Percentiles rank a stretch among this genome's conserved stretches.
phyloP scores from a whole-genome alignment of 352 stramenopile species.

The Achlya hypogyna region DNA sequence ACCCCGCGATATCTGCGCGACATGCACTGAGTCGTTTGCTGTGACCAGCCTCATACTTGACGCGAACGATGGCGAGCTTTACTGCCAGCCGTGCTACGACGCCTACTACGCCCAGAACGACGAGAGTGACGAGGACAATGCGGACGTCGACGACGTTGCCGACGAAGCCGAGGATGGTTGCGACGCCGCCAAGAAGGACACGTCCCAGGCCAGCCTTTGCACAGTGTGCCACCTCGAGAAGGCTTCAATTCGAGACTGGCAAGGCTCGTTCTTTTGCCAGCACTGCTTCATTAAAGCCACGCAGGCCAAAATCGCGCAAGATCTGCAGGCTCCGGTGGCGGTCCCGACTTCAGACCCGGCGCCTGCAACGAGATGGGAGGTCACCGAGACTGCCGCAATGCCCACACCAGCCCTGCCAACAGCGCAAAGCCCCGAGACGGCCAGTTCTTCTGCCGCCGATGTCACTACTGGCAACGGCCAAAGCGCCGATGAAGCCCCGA shows the following conservation, averaged over 20 bases:
- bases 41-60: conserved; percentile 38
- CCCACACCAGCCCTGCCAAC: too few relatives aligned
- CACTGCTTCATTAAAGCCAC: not conserved
- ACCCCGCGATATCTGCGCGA: conserved; percentile 29
- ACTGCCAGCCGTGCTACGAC: conserved; percentile 58
- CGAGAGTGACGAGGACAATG: conserved; percentile 22
- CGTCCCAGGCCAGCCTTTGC: not conserved
- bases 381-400: too few relatives aligned
- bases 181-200: not conserved
- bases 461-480: too few relatives aligned
- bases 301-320: not conserved
- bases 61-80: conserved; percentile 49
- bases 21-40: conserved; percentile 26
- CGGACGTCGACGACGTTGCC: not conserved
- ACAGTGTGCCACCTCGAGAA: not conserved
- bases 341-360: not conserved
- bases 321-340: not conserved
- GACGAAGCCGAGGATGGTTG: not conserved
- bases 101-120: conserved; percentile 46
- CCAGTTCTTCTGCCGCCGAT: too few relatives aligned
- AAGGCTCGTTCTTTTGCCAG: conserved; percentile 1
- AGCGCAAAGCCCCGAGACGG: too few relatives aligned
- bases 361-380: too few relatives aligned
- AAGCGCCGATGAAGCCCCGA: not conserved
- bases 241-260: not conserved